Base-by-base conservation (phyloP, 2,329 filamentous ascomycete genomes). In the Capronia coronata region DNA sequence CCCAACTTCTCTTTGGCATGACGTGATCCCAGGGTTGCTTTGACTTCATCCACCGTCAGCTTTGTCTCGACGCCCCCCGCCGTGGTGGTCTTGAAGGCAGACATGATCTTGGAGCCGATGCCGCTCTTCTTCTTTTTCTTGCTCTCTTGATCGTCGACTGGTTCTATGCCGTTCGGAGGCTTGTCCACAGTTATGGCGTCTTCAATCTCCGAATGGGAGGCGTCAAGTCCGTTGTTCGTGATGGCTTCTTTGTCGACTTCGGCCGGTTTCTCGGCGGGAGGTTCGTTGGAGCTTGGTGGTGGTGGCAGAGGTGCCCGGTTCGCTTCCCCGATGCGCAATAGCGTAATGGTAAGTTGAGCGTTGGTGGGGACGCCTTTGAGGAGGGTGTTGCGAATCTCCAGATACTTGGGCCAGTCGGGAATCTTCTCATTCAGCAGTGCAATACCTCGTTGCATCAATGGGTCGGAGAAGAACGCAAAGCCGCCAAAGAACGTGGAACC, bases 281-380 rank as follows among this genome's bases (percentile, higher is more conserved):
- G 67, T 8, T 64, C 54, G 2, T 60, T 53, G 18, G 72, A 67
- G 13, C 64, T 65, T 13, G 78, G 77, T 18, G 78, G 77, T 9
- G 78, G 82, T 0, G 87, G 86, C 0, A 94, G 67, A 0, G 88
- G 88, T 0, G 86, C 83, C 57, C 86, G 85, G 67, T 90, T 90
- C 9, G 79, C 79, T 67, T 94, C 88, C 34, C 87, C 87, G 23
- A 91, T 81, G 3, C 88, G 84, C 9, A 94, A 78, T 1, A 94
- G 75, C 0, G 87, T 94, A 22, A 94, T 71, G 0, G 87, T 82
- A 14, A 94, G 77, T 62, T 94, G 88, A 2, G 87, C 86, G 63
- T 94, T 93, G 1, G 87, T 94, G 1, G 88, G 88, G 0, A 93
- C 82, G 2, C 87, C 86, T 62, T 85, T 87, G 43, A 94, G 78